Conservation (phyloP, 345 rosid genomes). For the Brassica rapa region DNA sequence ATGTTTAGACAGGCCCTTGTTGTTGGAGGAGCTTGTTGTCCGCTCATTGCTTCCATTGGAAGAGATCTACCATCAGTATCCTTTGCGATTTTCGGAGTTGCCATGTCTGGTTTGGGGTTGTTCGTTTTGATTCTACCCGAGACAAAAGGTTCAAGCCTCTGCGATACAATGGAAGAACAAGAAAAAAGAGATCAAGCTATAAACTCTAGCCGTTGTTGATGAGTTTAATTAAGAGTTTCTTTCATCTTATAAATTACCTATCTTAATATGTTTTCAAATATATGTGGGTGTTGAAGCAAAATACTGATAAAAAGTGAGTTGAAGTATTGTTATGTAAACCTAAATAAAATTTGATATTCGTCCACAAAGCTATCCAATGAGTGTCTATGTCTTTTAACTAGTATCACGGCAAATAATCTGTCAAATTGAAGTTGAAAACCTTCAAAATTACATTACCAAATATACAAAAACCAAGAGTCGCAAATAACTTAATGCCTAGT, state of each 20-base stretch:
- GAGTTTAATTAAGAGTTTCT: background rate
- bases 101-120: conserved; percentile 31
- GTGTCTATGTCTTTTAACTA: conserved; percentile 63
- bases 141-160: conserved; percentile 40
- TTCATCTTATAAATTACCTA: background rate
- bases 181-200: conserved; percentile 30
- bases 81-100: conserved; percentile 39
- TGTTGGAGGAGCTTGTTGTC: conserved; percentile 42
- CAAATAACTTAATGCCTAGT: background rate
- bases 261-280: background rate
- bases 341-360: conserved; percentile 24
- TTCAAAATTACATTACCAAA: background rate
- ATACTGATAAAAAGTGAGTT: background rate
- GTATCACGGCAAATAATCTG: conserved; percentile 24
- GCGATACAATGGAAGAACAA: conserved; percentile 47
- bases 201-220: conserved; percentile 6
- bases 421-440: background rate
- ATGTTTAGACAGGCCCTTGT: conserved; percentile 51
- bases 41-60: conserved; percentile 42
- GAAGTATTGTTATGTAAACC: conserved; percentile 1
- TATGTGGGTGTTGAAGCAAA: background rate
- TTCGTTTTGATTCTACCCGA: conserved; percentile 42
- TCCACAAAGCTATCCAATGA: conserved; percentile 37
- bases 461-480: background rate
- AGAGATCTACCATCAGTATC: conserved; percentile 26